Percentiles rank a stretch among this genome's conserved stretches.
Conservation (phyloP, 2,329 filamentous ascomycete species). For the Cladosporium sp. region DNA sequence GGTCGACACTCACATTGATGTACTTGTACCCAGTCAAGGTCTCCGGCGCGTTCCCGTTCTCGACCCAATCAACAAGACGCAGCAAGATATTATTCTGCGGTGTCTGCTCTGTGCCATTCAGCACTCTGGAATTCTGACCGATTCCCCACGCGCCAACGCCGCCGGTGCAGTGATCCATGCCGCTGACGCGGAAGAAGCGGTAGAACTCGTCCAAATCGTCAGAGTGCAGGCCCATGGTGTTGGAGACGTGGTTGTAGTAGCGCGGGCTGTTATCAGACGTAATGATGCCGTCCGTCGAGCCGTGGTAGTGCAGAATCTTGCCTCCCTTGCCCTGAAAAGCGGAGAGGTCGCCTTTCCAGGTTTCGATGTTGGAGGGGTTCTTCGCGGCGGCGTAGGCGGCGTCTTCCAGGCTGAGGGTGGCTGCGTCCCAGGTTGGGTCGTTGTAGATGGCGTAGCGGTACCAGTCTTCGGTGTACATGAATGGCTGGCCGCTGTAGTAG, state of each 20-base stretch:
- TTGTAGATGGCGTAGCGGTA: constrained; percentile 47
- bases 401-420: constrained; percentile 33
- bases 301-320: constrained; percentile 37
- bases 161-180: constrained; percentile 47
- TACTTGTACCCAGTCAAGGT: constrained; percentile 39
- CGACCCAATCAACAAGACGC: constrained; percentile 38
- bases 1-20: constrained; percentile 34
- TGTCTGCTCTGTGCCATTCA: constrained; percentile 12
- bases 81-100: constrained; percentile 44
- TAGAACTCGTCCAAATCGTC: constrained; percentile 50
- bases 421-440: constrained; percentile 39
- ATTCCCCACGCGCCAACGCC: constrained; percentile 43
- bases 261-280: constrained; percentile 40
- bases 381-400: constrained; percentile 31
- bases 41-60: constrained; percentile 29
- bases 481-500: constrained; percentile 38
- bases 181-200: constrained; percentile 50
- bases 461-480: constrained; percentile 44
- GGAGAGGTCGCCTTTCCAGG: constrained; percentile 41
- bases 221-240: constrained; percentile 45
- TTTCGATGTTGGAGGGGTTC: constrained; percentile 36
- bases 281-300: constrained; percentile 36
- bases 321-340: constrained; percentile 37
- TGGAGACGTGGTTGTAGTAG: constrained; percentile 41
- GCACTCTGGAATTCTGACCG: constrained; percentile 30